Percentiles rank a stretch among this genome's conserved stretches.
Evolutionary conservation across 257 asterid genomes (phyloP).

Genomic region (Ehretia macrophylla): DNA sequence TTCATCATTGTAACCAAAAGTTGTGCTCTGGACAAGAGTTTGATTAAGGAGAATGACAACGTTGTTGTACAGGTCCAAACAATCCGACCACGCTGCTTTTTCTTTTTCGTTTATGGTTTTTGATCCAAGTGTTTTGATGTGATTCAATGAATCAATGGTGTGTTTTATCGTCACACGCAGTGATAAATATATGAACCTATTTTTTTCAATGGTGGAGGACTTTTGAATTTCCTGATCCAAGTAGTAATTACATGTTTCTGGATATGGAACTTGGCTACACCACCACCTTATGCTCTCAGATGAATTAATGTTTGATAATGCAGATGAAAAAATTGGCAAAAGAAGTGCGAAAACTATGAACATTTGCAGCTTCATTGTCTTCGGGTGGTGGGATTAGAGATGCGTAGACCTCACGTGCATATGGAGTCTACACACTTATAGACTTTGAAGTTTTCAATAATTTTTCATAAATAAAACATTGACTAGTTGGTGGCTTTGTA

Average conservation of each 20-base stretch:
- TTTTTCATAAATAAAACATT: no score
- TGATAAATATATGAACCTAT: no score
- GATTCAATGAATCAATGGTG: background rate
- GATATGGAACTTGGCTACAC: background rate
- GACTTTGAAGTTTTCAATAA: no score
- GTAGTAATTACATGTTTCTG: background rate
- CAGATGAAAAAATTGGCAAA: background rate
- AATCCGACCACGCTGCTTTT: slow-evolving; percentile 68
- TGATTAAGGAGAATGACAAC: slow-evolving; percentile 50
- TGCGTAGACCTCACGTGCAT: no score
- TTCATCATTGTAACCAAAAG: slow-evolving; percentile 43
- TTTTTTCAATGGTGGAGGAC: background rate
- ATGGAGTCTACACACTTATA: no score
- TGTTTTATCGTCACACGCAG: background rate
- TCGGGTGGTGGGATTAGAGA: no score
- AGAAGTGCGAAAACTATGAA: background rate
- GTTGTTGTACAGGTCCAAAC: slow-evolving; percentile 43
- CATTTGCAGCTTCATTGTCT: background rate
- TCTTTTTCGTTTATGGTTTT: slow-evolving; percentile 26
- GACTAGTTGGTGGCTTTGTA: no score
- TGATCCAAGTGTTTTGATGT: background rate
- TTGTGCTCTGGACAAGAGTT: slow-evolving; percentile 35
- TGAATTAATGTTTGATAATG: slow-evolving; percentile 4
- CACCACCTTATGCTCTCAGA: background rate
- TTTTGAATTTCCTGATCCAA: background rate